phyloP scores from a whole-genome alignment of 2,329 filamentous ascomycete species.

The Ophiosphaerella narmari region DNA sequence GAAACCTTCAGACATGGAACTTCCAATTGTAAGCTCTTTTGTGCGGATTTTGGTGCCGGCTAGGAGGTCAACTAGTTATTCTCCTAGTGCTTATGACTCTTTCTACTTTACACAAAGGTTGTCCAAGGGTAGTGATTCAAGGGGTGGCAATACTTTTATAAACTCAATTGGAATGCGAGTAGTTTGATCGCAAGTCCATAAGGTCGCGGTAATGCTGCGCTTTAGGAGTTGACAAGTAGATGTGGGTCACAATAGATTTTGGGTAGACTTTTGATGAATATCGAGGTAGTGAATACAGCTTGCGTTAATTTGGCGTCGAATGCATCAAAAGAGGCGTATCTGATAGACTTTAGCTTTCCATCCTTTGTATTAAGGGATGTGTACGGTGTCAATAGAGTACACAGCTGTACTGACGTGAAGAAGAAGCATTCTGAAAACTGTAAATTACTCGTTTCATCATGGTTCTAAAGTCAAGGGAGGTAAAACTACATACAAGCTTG shows the following conservation, averaged over 20 bases:
- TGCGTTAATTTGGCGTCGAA: neutral
- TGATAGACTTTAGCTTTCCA: too few relatives aligned
- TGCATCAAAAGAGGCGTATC: neutral
- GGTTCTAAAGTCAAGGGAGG: neutral
- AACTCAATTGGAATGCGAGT: neutral
- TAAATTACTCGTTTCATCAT: too few relatives aligned
- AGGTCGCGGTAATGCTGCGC: neutral
- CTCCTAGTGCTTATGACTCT: neutral
- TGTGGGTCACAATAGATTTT: conserved; percentile 1
- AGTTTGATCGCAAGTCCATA: neutral
- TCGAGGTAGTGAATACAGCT: neutral
- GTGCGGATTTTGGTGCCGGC: neutral
- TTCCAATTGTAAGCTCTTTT: neutral
- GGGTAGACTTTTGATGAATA: neutral
- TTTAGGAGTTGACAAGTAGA: neutral
- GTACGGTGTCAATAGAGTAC: too few relatives aligned
- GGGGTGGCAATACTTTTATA: neutral
- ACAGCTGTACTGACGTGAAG: too few relatives aligned
- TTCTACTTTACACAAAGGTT: neutral
- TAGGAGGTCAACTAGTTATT: neutral
- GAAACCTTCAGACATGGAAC: conserved; percentile 3
- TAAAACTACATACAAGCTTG: neutral
- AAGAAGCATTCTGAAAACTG: too few relatives aligned
- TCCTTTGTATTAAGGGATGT: too few relatives aligned
- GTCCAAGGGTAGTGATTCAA: conserved; percentile 4